These are phyloP conservation scores for Hirschfeldia incana DNA, from an alignment of 345 rosid species.

Conservation along the genomic window DNA sequence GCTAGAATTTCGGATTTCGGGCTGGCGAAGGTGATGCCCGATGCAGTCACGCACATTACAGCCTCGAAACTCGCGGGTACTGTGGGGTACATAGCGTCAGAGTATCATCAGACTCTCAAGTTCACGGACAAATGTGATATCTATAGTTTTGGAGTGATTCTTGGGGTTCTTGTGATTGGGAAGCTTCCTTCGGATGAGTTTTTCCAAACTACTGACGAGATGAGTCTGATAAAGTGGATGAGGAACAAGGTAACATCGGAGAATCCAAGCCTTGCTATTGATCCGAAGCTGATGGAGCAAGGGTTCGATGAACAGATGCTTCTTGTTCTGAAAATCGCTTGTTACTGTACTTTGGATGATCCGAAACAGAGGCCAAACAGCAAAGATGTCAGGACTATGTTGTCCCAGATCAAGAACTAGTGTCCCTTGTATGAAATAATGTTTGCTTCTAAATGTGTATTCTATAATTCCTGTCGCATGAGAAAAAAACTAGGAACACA, in stretches of 20 bases:
- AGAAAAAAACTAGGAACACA: slow-evolving; percentile 9
- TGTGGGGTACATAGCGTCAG: slow-evolving; percentile 87
- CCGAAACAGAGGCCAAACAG: slow-evolving; percentile 89
- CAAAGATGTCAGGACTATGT: slow-evolving; percentile 75
- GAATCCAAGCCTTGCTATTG: slow-evolving; percentile 66
- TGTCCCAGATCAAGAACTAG: slow-evolving; percentile 57
- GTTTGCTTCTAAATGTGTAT: slow-evolving; percentile 8
- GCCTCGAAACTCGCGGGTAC: slow-evolving; percentile 77
- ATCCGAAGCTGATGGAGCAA: slow-evolving; percentile 53
- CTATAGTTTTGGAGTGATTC: slow-evolving; percentile 80
- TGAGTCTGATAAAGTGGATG: slow-evolving; percentile 82
- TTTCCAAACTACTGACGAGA: slow-evolving; percentile 69
- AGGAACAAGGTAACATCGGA: slow-evolving; percentile 65
- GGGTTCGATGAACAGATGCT: slow-evolving; percentile 80
- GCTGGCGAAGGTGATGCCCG: slow-evolving; percentile 81
- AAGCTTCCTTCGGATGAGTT: slow-evolving; percentile 86
- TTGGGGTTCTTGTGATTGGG: slow-evolving; percentile 72
- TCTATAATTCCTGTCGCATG: slow-evolving; percentile 9
- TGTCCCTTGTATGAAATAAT: background rate
- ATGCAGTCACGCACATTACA: slow-evolving; percentile 64
- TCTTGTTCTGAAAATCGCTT: slow-evolving; percentile 76
- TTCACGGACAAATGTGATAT: slow-evolving; percentile 93
- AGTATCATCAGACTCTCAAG: slow-evolving; percentile 81
- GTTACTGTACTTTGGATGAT: slow-evolving; percentile 75
- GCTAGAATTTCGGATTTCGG: slow-evolving; percentile 92